phyloP scores from a whole-genome alignment of 2,329 filamentous ascomycete genomes.

The Trichoderma oligosporum region DNA sequence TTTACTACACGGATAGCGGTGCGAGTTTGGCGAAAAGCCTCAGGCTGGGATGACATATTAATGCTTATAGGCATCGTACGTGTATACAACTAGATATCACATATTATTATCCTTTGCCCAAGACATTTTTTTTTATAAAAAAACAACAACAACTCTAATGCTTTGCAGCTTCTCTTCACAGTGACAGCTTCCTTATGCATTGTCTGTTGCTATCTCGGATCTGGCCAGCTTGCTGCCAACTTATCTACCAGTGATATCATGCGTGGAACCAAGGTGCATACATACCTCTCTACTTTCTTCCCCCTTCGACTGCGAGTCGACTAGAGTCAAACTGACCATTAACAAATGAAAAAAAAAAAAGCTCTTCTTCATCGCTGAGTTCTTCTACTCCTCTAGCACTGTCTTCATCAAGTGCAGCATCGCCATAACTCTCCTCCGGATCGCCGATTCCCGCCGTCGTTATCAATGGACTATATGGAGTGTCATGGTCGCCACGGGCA shows the following conservation, averaged over 20 bases:
- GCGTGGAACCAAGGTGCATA: constrained; percentile 6
- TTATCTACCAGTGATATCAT: not conserved
- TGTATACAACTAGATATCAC: not conserved
- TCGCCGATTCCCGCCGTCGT: constrained; percentile 7
- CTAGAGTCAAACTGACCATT: not conserved
- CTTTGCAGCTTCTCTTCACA: constrained; percentile 10
- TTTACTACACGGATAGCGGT: not conserved
- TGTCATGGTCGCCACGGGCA: constrained; percentile 7
- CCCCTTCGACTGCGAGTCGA: not conserved
- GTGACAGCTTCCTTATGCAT: constrained; percentile 10
- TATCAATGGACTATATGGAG: constrained; percentile 11
- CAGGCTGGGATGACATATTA: constrained; percentile 10
- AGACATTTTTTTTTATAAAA: not conserved
- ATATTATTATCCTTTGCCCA: not conserved
- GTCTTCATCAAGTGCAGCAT: constrained; percentile 15
- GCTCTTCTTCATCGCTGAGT: constrained; percentile 15
- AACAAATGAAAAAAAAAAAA: no score
- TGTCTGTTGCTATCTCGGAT: constrained; percentile 9
- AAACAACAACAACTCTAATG: not conserved
- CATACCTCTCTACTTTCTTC: no score
- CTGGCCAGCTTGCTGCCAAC: not conserved
- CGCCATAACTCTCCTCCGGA: constrained; percentile 7
- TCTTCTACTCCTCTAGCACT: constrained; percentile 7
- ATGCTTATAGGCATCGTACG: constrained; percentile 13
- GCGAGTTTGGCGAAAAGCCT: constrained; percentile 4